A percentile compares a stretch with the other conserved stretches of the same genome.
phyloP scores from a whole-genome alignment of 108 stramenopile species.

The Nitzschia sp. region DNA sequence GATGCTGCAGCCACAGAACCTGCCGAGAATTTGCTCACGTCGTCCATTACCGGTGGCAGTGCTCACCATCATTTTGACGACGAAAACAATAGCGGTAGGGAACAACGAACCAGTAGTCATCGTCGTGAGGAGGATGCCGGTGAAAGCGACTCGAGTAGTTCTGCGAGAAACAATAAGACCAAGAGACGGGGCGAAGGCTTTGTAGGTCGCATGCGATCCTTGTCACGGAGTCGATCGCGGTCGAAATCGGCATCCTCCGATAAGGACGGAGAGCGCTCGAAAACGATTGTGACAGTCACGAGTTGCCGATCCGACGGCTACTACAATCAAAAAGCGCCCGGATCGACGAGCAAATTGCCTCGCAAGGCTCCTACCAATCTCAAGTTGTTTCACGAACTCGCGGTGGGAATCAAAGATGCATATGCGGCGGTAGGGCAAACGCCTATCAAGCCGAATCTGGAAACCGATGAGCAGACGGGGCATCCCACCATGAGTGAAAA shows the following conservation, averaged over 20 bases:
- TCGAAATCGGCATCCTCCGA: neutral
- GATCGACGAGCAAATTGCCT: constrained; percentile 77
- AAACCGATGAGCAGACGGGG: constrained; percentile 31
- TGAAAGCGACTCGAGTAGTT: neutral
- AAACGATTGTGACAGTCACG: constrained; percentile 81
- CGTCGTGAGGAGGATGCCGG: neutral
- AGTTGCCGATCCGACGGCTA: constrained; percentile 87
- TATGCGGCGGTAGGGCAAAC: constrained; percentile 77
- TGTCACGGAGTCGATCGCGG: constrained; percentile 38
- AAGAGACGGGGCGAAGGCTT: constrained; percentile 25
- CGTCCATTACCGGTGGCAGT: neutral
- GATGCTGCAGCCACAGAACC: neutral
- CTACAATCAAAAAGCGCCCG: constrained; percentile 85
- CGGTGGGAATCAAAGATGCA: constrained; percentile 87
- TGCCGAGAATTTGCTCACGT: neutral
- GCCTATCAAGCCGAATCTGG: constrained; percentile 45
- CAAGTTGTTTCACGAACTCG: constrained; percentile 86
- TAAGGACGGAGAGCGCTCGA: constrained; percentile 4
- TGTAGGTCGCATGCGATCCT: constrained; percentile 38
- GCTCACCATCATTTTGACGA: neutral
- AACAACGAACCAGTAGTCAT: neutral
- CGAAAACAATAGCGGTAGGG: neutral
- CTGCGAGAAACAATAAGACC: neutral
- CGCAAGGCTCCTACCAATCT: constrained; percentile 79
- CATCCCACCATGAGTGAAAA: constrained; percentile 25